Evolutionary conservation across 768 basidiomycete species (phyloP).

Genomic region (Coprinellus micaceus): DNA sequence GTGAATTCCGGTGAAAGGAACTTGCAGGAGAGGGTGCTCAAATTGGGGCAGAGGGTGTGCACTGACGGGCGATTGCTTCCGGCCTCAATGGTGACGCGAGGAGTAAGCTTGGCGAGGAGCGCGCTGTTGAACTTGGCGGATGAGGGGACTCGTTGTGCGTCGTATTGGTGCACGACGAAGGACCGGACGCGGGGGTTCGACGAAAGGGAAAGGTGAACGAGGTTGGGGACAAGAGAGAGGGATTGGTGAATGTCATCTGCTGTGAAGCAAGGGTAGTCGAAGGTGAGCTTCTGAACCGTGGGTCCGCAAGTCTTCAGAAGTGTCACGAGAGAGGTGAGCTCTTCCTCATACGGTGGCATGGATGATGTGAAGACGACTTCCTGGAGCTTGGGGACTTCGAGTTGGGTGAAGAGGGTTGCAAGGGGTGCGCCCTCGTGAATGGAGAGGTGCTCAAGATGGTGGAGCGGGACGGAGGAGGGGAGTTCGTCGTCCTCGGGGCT

Average conservation of each 20-base stretch:
- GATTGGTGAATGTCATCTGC: neutral
- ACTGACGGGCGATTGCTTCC: neutral
- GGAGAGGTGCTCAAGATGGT: conserved; percentile 1
- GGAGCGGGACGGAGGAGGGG: neutral
- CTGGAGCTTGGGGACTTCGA: neutral
- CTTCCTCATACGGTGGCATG: conserved; percentile 2
- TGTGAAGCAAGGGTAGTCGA: conserved; percentile 1
- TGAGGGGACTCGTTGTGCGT: neutral
- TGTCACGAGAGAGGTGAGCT: conserved; percentile 1
- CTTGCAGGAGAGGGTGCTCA: neutral
- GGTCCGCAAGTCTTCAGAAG: conserved; percentile 1
- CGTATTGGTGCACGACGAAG: neutral
- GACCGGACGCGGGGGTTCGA: neutral
- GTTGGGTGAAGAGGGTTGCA: neutral
- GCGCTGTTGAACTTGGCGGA: neutral
- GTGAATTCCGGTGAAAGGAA: conserved; percentile 1
- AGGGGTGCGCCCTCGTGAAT: conserved; percentile 4
- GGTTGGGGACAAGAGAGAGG: conserved; percentile 1
- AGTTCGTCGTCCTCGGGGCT: neutral
- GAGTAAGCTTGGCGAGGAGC: neutral
- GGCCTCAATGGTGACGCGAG: neutral
- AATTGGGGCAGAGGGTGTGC: neutral
- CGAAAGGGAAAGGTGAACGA: neutral
- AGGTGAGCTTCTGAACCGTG: neutral
- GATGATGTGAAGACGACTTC: conserved; percentile 1